These are phyloP conservation scores for Cardiospermum halicacabum DNA, from an alignment of 345 rosid genomes.

Conservation along the genomic window DNA sequence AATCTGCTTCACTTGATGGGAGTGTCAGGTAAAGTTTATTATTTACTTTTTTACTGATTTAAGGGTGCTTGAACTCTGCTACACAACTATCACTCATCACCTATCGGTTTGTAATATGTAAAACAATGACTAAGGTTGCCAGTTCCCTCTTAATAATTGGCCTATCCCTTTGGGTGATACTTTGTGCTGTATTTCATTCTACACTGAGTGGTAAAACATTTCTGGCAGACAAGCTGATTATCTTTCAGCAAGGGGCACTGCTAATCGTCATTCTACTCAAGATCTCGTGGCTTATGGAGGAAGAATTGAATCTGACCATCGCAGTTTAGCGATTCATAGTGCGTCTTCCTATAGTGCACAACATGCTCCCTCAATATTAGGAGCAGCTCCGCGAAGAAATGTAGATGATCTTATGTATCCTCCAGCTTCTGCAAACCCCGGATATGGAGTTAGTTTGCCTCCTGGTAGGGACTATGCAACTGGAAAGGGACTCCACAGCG, in stretches of 20 bases:
- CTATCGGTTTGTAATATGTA: neutral
- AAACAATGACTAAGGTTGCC: conserved; percentile 24
- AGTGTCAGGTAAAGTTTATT: conserved; percentile 58
- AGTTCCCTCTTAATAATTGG: conserved; percentile 19
- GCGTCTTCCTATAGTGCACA: conserved; percentile 66
- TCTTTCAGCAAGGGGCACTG: conserved; percentile 79
- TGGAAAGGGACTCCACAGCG: conserved; percentile 75
- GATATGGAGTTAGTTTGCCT: conserved; percentile 97
- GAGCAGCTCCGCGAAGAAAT: conserved; percentile 84
- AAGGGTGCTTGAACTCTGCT: conserved; percentile 13
- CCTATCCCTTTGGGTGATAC: conserved; percentile 18
- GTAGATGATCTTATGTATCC: conserved; percentile 69
- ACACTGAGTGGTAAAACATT: conserved; percentile 77
- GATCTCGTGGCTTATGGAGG: conserved; percentile 74
- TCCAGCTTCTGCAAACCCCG: conserved; percentile 79
- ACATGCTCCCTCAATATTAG: conserved; percentile 77
- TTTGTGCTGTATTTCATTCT: conserved; percentile 30
- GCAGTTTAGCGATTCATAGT: conserved; percentile 50
- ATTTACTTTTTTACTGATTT: conserved; percentile 6
- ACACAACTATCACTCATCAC: neutral
- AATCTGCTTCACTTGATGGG: conserved; percentile 66
- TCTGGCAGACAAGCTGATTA: conserved; percentile 95
- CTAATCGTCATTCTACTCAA: conserved; percentile 64
- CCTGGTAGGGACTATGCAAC: conserved; percentile 94
- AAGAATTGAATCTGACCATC: conserved; percentile 75